Percentiles rank a stretch among this genome's conserved stretches.
Evolutionary conservation across 2,329 filamentous ascomycete species (phyloP).

Genomic region (Neoscytalidium dimidiatum): DNA sequence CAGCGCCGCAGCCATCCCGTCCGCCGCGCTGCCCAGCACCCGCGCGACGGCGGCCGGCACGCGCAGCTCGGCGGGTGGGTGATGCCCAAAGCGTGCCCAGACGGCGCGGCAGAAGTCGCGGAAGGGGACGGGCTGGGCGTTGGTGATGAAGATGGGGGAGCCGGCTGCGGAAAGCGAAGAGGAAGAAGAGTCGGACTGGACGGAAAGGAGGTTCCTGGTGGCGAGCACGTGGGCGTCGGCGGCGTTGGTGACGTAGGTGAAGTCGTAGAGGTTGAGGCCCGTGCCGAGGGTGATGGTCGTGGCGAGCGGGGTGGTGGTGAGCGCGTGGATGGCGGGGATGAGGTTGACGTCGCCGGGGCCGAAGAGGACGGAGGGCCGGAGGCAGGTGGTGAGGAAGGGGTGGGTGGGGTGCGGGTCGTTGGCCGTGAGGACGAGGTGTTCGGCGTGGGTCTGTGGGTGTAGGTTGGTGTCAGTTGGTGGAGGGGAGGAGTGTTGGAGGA

Average conservation of each 20-base stretch:
- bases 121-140: slow-evolving; percentile 85
- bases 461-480: slow-evolving; percentile 23
- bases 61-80: slow-evolving; percentile 50
- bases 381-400: slow-evolving; percentile 53
- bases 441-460: slow-evolving; percentile 66
- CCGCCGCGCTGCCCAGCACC: slow-evolving; percentile 48
- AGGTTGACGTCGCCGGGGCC: slow-evolving; percentile 83
- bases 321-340: slow-evolving; percentile 70
- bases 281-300: slow-evolving; percentile 74
- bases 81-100: slow-evolving; percentile 65
- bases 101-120: slow-evolving; percentile 84
- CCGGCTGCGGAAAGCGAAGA: slow-evolving; percentile 57
- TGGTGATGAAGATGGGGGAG: slow-evolving; percentile 87
- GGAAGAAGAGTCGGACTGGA: slow-evolving; percentile 51
- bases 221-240: slow-evolving; percentile 83
- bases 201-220: slow-evolving; percentile 71
- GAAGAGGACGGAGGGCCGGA: slow-evolving; percentile 82
- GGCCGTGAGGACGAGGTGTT: slow-evolving; percentile 75
- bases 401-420: slow-evolving; percentile 53
- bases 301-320: slow-evolving; percentile 31
- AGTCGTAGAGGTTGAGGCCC: slow-evolving; percentile 71
- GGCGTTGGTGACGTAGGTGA: slow-evolving; percentile 69
- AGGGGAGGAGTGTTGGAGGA: background rate
- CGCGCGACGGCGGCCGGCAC: slow-evolving; percentile 54
- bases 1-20: slow-evolving; percentile 49